Percentiles rank a stretch among this genome's conserved stretches.
phyloP scores from a whole-genome alignment of 139 green algal genomes.

The Gonium pectorale region DNA sequence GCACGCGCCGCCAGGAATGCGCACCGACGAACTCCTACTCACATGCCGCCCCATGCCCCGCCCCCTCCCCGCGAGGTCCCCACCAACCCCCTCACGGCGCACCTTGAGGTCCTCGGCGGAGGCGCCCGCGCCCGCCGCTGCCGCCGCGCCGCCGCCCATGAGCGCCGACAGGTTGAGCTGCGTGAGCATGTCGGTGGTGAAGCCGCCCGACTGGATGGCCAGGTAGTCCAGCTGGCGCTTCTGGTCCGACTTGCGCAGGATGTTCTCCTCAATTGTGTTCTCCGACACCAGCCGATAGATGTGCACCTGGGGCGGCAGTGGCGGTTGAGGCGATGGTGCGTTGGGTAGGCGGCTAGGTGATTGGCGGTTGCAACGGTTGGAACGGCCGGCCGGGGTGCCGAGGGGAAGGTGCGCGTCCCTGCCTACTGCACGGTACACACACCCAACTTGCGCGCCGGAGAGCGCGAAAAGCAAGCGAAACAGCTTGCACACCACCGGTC shows the following conservation, averaged over 20 bases:
- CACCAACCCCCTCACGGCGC: neutral
- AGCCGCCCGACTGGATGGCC: constrained; percentile 94
- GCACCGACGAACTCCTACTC: too few species aligned
- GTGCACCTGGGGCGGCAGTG: constrained; percentile 88
- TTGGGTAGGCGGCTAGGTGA: too few species aligned
- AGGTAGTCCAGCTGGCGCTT: constrained; percentile 96
- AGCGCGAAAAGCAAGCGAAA: too few species aligned
- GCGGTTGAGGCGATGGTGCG: too few species aligned
- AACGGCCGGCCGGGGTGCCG: too few species aligned
- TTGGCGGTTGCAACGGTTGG: too few species aligned
- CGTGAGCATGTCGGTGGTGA: constrained; percentile 88
- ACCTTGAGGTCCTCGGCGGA: constrained; percentile 39
- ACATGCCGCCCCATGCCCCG: too few species aligned
- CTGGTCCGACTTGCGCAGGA: constrained; percentile 96
- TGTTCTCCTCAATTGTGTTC: constrained; percentile 98
- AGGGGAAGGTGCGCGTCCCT: too few species aligned
- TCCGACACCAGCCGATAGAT: constrained; percentile 95
- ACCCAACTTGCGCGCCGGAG: too few species aligned
- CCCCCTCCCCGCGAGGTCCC: neutral
- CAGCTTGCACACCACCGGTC: too few species aligned
- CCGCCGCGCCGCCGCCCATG: constrained; percentile 38
- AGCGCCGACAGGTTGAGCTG: constrained; percentile 44
- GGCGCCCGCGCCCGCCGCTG: neutral
- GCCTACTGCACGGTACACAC: too few species aligned
- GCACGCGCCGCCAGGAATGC: too few species aligned